A percentile compares a stretch with the other conserved stretches of the same genome.
phyloP scores from a whole-genome alignment of 352 stramenopile species.

The Globisporangium barbulae region DNA sequence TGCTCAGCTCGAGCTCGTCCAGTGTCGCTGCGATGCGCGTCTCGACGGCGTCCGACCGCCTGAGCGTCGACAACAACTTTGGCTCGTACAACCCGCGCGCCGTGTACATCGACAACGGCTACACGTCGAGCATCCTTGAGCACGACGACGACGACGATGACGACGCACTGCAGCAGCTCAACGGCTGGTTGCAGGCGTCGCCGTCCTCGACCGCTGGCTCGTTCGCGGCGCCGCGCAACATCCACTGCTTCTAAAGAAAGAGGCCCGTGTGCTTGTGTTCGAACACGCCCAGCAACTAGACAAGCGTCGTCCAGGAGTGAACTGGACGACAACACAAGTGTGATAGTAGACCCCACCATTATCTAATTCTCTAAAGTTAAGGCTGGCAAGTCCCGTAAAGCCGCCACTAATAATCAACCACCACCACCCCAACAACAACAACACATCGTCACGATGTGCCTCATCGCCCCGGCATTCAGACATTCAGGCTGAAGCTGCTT shows the following conservation, averaged over 20 bases:
- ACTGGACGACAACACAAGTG: slow-evolving; percentile 5
- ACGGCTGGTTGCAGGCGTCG: slow-evolving; percentile 59
- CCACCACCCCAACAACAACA: no score
- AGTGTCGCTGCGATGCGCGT: slow-evolving; percentile 31
- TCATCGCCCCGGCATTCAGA: not conserved
- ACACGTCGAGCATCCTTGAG: slow-evolving; percentile 61
- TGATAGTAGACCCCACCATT: slow-evolving; percentile 13
- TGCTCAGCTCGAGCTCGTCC: slow-evolving; percentile 41
- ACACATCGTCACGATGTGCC: no score
- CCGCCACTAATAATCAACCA: not conserved
- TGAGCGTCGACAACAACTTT: slow-evolving; percentile 77
- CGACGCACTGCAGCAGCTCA: slow-evolving; percentile 45
- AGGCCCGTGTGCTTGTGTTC: not conserved
- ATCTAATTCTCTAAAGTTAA: slow-evolving; percentile 13
- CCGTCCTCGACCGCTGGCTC: slow-evolving; percentile 61
- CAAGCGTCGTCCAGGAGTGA: slow-evolving; percentile 4
- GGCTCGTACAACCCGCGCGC: slow-evolving; percentile 57
- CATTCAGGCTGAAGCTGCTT: no score
- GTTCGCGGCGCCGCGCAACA: slow-evolving; percentile 27
- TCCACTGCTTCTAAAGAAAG: slow-evolving; percentile 21
- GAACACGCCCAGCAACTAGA: not conserved
- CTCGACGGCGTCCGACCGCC: slow-evolving; percentile 52
- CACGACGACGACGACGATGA: slow-evolving; percentile 52
- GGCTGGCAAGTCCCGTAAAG: not conserved
- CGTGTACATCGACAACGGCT: slow-evolving; percentile 41